Evolutionary conservation across 2,329 filamentous ascomycete genomes (phyloP), one percentile per base, ranked within the genome.

Genomic region (Huntiella abstrusa): DNA sequence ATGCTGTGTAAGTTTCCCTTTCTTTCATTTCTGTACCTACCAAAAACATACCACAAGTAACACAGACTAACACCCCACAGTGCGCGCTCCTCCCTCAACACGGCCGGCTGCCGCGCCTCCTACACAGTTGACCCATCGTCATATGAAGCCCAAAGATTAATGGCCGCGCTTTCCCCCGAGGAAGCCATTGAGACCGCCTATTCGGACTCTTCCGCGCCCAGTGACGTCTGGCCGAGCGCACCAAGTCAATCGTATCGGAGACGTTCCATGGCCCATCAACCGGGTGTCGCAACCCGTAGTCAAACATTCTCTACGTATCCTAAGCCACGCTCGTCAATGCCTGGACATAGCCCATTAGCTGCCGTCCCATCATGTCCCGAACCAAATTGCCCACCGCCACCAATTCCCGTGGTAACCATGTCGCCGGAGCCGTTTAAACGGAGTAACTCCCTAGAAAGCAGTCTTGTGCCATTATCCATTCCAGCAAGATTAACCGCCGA

Each of bases 221-320:
- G 28, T 10, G 69, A 73, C 22, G 50, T 63, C 2, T 65, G 66
- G 3, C 52, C 69, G 8, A 69, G 66, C 51, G 64, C 64, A 22
- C 66, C 68, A 11, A 69, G 66, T 52, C 63, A 64, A 22, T 66
- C 68, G 4, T 60, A 67, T 48, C 63, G 68, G 13, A 61, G 68
- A 36, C 63, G 67, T 7, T 71, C 68, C 2, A 53, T 70, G 33
- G 59, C 67, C 10, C 66, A 66, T 49, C 67, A 62, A 0, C 68
- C 69, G 0, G 69, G 69, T 8, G 59, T 71, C 16, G 69, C 69
- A 5, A 71, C 69, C 5, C 62, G 67, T 48, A 50, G 58, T 6
- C 51, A 51, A 50, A 49, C 53, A 49, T 37, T 45, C 37, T 41
- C 42, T 13, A 38, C 38, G 5, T 28, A 35, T 16, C 15, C 44